A percentile compares a stretch with the other conserved stretches of the same genome.
Evolutionary conservation across 306 rosid species (phyloP).

Genomic region (Sechiopsis laciniata): DNA sequence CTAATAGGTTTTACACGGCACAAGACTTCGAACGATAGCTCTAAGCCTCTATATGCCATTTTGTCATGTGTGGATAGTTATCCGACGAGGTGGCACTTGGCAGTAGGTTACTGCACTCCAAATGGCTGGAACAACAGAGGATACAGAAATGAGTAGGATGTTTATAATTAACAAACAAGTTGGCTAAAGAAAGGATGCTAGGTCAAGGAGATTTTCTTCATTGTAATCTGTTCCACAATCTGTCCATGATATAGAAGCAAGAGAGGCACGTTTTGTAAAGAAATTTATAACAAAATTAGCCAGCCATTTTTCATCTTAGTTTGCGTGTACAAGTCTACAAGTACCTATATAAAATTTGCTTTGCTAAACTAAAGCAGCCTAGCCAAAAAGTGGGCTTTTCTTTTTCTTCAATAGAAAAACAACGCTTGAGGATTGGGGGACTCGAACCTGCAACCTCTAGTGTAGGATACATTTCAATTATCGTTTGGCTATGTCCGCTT

Average conservation of each 20-base stretch:
- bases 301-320: no score
- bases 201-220: neutral
- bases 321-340: neutral
- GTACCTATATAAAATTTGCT: neutral
- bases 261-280: neutral
- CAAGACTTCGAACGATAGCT: neutral
- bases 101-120: constrained; percentile 9
- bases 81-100: neutral
- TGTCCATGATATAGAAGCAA: neutral
- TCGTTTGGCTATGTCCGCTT: no score
- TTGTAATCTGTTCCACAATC: neutral
- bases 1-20: neutral
- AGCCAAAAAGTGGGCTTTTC: neutral
- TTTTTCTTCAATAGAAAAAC: no score
- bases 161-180: neutral
- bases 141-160: neutral
- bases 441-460: no score
- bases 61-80: neutral
- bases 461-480: no score
- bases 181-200: neutral
- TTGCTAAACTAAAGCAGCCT: neutral
- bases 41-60: neutral
- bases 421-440: no score
- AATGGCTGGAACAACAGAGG: neutral
- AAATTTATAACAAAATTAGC: neutral